phyloP scores from a whole-genome alignment of 2,329 filamentous ascomycete genomes.

The Lasiodiplodia sp. region DNA sequence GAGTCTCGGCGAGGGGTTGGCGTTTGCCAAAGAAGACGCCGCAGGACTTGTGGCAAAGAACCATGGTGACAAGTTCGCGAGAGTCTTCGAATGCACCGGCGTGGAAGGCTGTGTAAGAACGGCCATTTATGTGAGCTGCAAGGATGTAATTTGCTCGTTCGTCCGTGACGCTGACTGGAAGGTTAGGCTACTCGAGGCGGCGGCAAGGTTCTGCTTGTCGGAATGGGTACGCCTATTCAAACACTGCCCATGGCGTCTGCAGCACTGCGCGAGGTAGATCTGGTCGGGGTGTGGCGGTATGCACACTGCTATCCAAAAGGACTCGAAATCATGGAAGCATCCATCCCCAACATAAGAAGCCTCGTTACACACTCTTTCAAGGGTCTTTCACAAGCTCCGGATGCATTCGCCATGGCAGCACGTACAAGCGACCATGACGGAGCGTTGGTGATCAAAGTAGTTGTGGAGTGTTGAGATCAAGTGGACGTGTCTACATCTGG shows the following conservation, averaged over 20 bases:
- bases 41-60: background rate
- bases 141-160: background rate
- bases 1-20: background rate
- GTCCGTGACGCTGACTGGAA: background rate
- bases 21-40: background rate
- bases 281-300: constrained; percentile 5
- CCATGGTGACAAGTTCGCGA: background rate
- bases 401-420: background rate
- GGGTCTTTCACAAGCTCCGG: background rate
- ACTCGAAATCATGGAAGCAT: background rate
- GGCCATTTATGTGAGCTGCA: background rate
- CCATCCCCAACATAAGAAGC: background rate
- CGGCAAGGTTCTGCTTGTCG: background rate
- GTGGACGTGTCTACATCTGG: background rate
- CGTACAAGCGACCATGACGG: background rate
- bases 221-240: background rate
- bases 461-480: background rate
- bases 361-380: constrained; percentile 1
- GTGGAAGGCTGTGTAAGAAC: background rate
- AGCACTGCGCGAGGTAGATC: background rate
- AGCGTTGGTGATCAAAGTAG: constrained; percentile 1
- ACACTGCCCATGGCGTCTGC: background rate
- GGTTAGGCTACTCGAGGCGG: background rate
- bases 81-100: background rate
- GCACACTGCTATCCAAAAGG: background rate